phyloP scores from a whole-genome alignment of 805 yeast genomes.

The Lipomyces spencermartinsiae region DNA sequence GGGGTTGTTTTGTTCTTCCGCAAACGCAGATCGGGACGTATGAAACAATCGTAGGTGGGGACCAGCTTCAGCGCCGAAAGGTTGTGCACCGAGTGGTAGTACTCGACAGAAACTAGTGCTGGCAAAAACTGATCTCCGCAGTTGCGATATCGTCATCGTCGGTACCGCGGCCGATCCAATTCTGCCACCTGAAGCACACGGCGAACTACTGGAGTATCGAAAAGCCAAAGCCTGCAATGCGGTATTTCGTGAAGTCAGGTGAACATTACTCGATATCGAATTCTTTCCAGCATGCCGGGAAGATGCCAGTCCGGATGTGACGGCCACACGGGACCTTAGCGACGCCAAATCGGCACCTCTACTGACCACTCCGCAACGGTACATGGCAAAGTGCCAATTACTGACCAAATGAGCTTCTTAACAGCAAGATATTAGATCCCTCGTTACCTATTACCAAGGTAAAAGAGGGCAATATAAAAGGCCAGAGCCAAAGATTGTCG shows the following conservation, averaged over 20 bases:
- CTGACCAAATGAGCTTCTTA: not conserved
- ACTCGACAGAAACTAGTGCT: not conserved
- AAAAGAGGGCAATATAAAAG: not conserved
- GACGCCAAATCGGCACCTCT: not conserved
- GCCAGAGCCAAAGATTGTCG: conserved; percentile 1
- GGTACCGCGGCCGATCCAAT: not conserved
- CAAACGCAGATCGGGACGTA: conserved; percentile 15
- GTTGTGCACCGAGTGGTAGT: not conserved
- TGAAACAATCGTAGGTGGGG: conserved; percentile 16
- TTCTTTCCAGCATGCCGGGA: not conserved
- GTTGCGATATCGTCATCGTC: not conserved
- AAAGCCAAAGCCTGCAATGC: not conserved
- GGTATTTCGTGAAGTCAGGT: not conserved
- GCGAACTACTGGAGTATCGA: conserved; percentile 7
- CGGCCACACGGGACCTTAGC: not conserved
- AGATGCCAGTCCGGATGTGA: not conserved
- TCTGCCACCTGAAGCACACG: not conserved
- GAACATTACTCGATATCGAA: not conserved
- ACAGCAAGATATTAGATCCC: not conserved
- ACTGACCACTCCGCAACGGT: not conserved
- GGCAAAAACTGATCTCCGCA: not conserved
- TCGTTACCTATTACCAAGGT: not conserved
- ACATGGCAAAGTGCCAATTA: not conserved
- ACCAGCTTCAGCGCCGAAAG: not conserved
- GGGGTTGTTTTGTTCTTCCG: conserved; percentile 25